These are phyloP conservation scores for Ceratobasidium theobromae DNA, from an alignment of 1,284 basidiomycete species.

Conservation along the genomic window DNA sequence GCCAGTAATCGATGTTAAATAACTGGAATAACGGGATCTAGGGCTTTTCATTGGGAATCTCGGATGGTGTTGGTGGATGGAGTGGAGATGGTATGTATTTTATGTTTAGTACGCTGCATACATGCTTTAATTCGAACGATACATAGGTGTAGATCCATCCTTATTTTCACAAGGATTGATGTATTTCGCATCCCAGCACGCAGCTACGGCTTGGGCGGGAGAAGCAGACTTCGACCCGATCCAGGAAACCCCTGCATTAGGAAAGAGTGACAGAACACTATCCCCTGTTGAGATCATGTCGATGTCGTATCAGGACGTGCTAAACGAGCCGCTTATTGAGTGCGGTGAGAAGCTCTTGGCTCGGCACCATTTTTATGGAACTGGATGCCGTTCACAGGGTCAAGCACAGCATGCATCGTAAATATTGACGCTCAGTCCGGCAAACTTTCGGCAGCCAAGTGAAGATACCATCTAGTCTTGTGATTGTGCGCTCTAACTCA, in stretches of 20 bases:
- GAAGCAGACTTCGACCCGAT: constrained; percentile 60
- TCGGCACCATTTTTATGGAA: constrained; percentile 11
- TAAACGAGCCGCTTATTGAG: constrained; percentile 66
- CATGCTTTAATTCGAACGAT: background rate
- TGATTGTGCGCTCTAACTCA: constrained; percentile 23
- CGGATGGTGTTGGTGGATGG: constrained; percentile 66
- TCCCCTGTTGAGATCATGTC: constrained; percentile 69
- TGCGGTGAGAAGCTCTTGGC: constrained; percentile 56
- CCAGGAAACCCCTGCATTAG: constrained; percentile 53
- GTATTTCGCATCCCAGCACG: constrained; percentile 71
- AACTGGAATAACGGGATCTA: constrained; percentile 41
- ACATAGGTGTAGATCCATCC: constrained; percentile 75
- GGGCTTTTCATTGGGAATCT: constrained; percentile 74
- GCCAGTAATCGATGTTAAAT: constrained; percentile 43
- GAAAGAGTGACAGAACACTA: constrained; percentile 63
- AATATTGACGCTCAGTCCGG: constrained; percentile 77
- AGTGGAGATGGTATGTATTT: constrained; percentile 7
- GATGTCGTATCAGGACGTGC: constrained; percentile 69
- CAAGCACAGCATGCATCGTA: constrained; percentile 82
- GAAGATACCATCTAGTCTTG: constrained; percentile 40
- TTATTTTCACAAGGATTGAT: constrained; percentile 67
- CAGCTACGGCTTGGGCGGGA: constrained; percentile 70
- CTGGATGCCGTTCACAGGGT: constrained; percentile 54
- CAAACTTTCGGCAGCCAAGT: constrained; percentile 78
- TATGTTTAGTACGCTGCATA: background rate